A percentile compares a stretch with the other conserved stretches of the same genome.
Evolutionary conservation across 2,329 filamentous ascomycete genomes (phyloP).

Genomic region (Cladosporium sphaerospermum): DNA sequence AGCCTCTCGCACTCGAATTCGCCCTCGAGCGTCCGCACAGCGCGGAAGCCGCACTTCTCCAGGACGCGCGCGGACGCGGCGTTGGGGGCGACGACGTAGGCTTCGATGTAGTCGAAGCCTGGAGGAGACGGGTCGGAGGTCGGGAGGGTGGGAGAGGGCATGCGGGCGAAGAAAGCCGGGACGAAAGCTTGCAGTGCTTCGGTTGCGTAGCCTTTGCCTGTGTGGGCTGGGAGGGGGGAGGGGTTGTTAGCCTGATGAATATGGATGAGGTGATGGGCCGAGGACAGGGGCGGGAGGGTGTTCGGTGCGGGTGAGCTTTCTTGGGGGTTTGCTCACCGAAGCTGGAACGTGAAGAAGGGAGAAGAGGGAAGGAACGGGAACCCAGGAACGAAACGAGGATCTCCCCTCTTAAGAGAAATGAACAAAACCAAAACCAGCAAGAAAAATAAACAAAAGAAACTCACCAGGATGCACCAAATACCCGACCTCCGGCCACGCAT

Average conservation of each 20-base stretch:
- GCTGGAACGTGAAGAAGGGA: background rate
- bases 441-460: too few species aligned
- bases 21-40: slow-evolving; percentile 39
- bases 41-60: slow-evolving; percentile 49
- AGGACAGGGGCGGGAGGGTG: background rate
- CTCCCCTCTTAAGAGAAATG: background rate
- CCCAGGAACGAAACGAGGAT: too few species aligned
- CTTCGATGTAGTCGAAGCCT: slow-evolving; percentile 35
- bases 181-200: slow-evolving; percentile 39
- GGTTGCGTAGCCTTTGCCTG: slow-evolving; percentile 38
- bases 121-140: background rate
- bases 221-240: slow-evolving; percentile 14
- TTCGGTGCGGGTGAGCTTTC: background rate
- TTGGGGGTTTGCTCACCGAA: too few species aligned
- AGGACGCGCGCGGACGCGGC: slow-evolving; percentile 51
- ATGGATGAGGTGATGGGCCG: background rate
- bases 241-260: background rate
- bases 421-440: background rate
- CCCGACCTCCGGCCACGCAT: slow-evolving; percentile 37
- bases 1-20: slow-evolving; percentile 34
- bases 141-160: slow-evolving; percentile 10
- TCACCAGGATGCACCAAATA: slow-evolving; percentile 37
- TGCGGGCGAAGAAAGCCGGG: slow-evolving; percentile 35
- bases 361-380: background rate
- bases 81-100: slow-evolving; percentile 47